Conservation (phyloP, 2,329 filamentous ascomycete genomes). For the Ceratocystiopsis brevicomis region DNA sequence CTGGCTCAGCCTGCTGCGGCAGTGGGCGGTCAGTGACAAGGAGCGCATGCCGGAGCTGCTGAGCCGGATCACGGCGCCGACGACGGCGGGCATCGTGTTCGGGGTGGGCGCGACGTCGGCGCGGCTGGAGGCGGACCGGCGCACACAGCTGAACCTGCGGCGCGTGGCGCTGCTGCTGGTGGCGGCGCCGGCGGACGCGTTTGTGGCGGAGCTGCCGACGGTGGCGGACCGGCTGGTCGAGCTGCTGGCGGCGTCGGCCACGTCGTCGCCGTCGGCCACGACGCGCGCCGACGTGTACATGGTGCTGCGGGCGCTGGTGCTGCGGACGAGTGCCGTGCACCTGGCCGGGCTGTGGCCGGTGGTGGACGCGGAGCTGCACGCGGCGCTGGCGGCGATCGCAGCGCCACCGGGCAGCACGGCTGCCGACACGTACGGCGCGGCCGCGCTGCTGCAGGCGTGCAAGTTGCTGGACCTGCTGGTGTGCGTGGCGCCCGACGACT, state of each 20-base stretch:
- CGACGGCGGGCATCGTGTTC: slow-evolving; percentile 91
- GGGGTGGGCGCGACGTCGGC: slow-evolving; percentile 93
- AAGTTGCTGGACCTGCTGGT: slow-evolving; percentile 85
- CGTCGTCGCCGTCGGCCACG: slow-evolving; percentile 78
- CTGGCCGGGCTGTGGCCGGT: slow-evolving; percentile 78
- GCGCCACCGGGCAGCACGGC: slow-evolving; percentile 43
- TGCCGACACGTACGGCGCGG: slow-evolving; percentile 56
- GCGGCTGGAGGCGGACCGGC: slow-evolving; percentile 83
- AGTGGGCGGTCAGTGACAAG: slow-evolving; percentile 75
- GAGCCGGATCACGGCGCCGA: slow-evolving; percentile 63
- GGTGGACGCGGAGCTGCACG: slow-evolving; percentile 69
- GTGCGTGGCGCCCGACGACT: slow-evolving; percentile 76
- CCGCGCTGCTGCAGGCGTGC: slow-evolving; percentile 71
- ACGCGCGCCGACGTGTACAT: slow-evolving; percentile 83
- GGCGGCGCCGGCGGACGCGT: slow-evolving; percentile 58
- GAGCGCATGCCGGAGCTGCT: slow-evolving; percentile 71
- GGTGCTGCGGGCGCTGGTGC: slow-evolving; percentile 60
- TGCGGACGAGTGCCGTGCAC: slow-evolving; percentile 63
- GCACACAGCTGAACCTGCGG: slow-evolving; percentile 75
- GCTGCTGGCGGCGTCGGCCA: slow-evolving; percentile 61
- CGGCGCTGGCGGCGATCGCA: slow-evolving; percentile 56
- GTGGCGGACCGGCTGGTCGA: slow-evolving; percentile 76
- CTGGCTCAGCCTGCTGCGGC: slow-evolving; percentile 69
- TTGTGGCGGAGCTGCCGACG: slow-evolving; percentile 52
- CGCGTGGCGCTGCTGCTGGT: slow-evolving; percentile 65